Evolutionary conservation across 768 basidiomycete species (phyloP), one percentile per base, ranked within the genome.

Genomic region (Ramaria rubella): DNA sequence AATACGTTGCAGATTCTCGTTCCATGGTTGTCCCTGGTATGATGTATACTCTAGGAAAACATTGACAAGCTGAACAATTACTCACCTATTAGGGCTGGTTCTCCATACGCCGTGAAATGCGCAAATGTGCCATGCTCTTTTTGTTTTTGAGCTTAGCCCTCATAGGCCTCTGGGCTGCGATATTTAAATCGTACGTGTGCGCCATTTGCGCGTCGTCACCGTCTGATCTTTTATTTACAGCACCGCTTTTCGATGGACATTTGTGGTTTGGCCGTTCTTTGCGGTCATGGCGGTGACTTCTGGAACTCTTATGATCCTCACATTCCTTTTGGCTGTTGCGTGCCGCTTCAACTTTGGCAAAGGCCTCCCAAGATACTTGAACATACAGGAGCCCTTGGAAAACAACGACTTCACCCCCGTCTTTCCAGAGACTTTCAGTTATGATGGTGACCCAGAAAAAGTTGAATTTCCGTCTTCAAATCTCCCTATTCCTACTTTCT

Each of bases 271-370:
- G 88, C 68, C 68, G 4, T 89, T 90, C 75, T 90, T 90, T 69
- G 76, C 79, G 49, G 65, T 85, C 57, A 83, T 86, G 72, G 74
- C 80, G 7, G 66, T 73, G 8, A 70, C 77, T 1, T 85, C 87
- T 0, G 81, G 83, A 12, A 62, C 77, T 52, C 73, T 91, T 45
- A 78, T 81, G 1, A 57, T 83, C 15, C 49, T 75, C 24, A 75
- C 81, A 0, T 74, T 87, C 61, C 61, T 83, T 54, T 65, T 90
- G 46, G 89, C 86, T 2, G 62, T 88, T 33, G 60, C 83, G 59
- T 90, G 87, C 66, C 77, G 82, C 33, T 66, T 80, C 63, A 90
- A 90, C 72, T 90, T 90, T 62, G 86, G 84, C 57, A 87, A 86
- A 67, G 88, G 88, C 23, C 72, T 91, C 57, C 69, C 76, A 56